Conservation (phyloP, 2,329 filamentous ascomycete species). For the Ambrosiella beaveri region DNA sequence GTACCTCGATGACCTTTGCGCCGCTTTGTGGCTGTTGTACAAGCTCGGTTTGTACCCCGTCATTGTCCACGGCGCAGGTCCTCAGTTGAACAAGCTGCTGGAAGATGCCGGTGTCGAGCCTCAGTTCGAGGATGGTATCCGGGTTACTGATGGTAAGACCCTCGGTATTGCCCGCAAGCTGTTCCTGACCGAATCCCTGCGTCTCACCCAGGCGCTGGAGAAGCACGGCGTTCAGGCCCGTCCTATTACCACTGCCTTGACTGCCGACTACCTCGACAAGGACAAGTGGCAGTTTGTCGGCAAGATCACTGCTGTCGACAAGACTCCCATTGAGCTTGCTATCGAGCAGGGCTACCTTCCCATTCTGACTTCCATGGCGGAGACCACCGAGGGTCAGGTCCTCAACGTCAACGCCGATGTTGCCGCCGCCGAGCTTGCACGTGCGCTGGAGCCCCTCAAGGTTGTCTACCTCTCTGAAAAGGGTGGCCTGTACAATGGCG, state of each 20-base stretch:
- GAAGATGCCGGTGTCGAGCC: constrained; percentile 86
- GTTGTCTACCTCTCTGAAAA: constrained; percentile 98
- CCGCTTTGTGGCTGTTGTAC: constrained; percentile 77
- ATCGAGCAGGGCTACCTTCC: constrained; percentile 85
- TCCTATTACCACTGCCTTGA: constrained; percentile 81
- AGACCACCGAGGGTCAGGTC: constrained; percentile 77
- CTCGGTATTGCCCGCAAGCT: constrained; percentile 77
- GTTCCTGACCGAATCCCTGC: constrained; percentile 89
- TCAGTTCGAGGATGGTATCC: constrained; percentile 89
- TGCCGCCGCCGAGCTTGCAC: constrained; percentile 80
- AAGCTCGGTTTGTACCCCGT: constrained; percentile 90
- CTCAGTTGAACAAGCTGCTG: constrained; percentile 82
- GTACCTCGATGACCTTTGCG: constrained; percentile 79
- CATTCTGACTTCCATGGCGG: constrained; percentile 89
- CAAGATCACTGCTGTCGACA: constrained; percentile 87
- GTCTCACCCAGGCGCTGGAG: constrained; percentile 77
- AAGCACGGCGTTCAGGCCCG: constrained; percentile 76
- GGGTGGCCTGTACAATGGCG: constrained; percentile 84
- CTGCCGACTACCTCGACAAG: constrained; percentile 87
- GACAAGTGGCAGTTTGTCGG: constrained; percentile 92
- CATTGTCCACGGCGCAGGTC: constrained; percentile 86
- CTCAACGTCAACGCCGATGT: constrained; percentile 98
- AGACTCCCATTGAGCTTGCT: constrained; percentile 72
- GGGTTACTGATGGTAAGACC: constrained; percentile 90
- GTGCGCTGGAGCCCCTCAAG: constrained; percentile 80